Percentiles rank a stretch among this genome's conserved stretches.
Conservation (phyloP, 2,329 filamentous ascomycete genomes). For the Clarireedia sp. region DNA sequence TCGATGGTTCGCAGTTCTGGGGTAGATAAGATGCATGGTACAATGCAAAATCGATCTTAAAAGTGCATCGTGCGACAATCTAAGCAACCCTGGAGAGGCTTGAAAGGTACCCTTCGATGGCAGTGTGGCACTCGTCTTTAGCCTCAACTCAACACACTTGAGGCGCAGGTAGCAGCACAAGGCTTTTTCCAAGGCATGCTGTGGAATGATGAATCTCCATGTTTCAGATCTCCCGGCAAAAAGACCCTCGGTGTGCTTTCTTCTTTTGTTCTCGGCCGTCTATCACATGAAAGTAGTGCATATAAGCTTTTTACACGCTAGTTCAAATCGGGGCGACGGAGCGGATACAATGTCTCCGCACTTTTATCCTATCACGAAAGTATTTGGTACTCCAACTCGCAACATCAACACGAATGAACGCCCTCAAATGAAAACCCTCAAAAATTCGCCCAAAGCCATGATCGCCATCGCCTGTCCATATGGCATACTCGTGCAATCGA, state of each 20-base stretch:
- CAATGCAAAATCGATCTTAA: not conserved
- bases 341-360: not conserved
- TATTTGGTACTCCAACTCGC: no score
- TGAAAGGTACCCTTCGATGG: not conserved
- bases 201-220: no score
- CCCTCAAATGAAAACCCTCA: conserved; percentile 35
- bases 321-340: not conserved
- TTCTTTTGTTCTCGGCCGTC: no score
- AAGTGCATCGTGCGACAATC: not conserved
- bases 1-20: not conserved
- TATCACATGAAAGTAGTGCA: not conserved
- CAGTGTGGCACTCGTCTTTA: no score
- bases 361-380: not conserved
- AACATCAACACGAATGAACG: not conserved
- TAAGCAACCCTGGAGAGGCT: not conserved
- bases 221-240: no score
- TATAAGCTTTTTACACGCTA: not conserved
- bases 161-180: not conserved
- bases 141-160: no score
- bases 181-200: not conserved
- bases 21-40: not conserved
- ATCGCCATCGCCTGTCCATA: conserved; percentile 82
- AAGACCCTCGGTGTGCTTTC: no score
- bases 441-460: conserved; percentile 69
- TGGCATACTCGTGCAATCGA: conserved; percentile 71